Percentiles rank a stretch among this genome's conserved stretches.
phyloP scores from a whole-genome alignment of 1,284 basidiomycete genomes.

The Cutaneotrichosporon mucoides region DNA sequence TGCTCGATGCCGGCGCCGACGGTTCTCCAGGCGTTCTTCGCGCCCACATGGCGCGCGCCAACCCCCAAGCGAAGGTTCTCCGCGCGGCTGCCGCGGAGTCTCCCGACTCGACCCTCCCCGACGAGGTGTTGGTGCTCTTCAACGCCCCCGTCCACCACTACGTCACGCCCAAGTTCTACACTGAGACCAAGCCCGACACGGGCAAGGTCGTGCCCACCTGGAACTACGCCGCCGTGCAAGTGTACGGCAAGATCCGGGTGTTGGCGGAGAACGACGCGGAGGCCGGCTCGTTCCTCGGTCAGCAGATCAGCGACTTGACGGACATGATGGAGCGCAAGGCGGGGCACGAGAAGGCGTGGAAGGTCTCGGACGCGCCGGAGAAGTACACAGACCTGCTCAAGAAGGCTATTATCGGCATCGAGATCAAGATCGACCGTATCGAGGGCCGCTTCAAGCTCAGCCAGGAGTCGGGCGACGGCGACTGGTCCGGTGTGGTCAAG shows the following conservation, averaged over 20 bases:
- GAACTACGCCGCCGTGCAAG: conserved; percentile 49
- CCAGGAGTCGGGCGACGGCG: conserved; percentile 49
- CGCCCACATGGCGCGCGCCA: conserved; percentile 47
- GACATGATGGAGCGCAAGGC: conserved; percentile 25
- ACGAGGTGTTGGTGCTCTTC: conserved; percentile 47
- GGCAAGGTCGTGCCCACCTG: conserved; percentile 50
- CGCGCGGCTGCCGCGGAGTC: conserved; percentile 16
- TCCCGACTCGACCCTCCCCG: conserved; percentile 14
- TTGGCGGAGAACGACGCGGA: conserved; percentile 24
- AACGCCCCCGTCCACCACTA: conserved; percentile 43
- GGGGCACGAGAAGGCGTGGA: conserved; percentile 34
- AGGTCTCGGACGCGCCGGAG: conserved; percentile 46
- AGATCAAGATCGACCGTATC: conserved; percentile 44
- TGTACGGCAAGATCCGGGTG: conserved; percentile 40
- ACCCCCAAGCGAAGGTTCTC: conserved; percentile 45
- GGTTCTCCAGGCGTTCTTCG: conserved; percentile 24
- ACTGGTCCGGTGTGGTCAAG: conserved; percentile 46
- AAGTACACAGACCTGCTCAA: conserved; percentile 47
- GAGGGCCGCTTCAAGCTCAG: conserved; percentile 51
- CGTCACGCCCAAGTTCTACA: conserved; percentile 47
- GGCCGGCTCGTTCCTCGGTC: conserved; percentile 28
- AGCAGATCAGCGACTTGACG: conserved; percentile 39
- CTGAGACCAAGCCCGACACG: conserved; percentile 40
- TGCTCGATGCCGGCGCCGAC: conserved; percentile 36
- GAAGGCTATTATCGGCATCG: conserved; percentile 49